A percentile compares a stretch with the other conserved stretches of the same genome.
These are phyloP conservation scores for Coniella lustricola DNA, from an alignment of 2,329 filamentous ascomycete species.

Conservation along the genomic window DNA sequence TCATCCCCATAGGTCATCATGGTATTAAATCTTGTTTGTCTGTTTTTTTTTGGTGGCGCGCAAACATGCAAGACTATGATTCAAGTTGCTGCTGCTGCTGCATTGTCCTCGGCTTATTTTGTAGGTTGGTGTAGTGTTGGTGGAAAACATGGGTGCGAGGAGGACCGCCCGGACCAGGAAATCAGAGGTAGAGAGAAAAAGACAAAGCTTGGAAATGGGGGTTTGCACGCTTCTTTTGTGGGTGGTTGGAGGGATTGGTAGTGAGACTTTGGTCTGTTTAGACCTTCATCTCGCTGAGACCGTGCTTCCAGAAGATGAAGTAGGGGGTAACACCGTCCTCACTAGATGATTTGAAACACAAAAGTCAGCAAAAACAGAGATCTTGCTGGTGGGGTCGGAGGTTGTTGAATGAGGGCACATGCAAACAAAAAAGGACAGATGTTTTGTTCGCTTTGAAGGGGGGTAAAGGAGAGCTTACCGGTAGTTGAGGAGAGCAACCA, in stretches of 20 bases:
- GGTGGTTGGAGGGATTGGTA: conserved; percentile 3
- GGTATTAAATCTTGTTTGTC: no score
- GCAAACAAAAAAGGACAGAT: no score
- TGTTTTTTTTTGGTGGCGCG: background rate
- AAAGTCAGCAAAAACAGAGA: background rate
- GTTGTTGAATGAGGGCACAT: background rate
- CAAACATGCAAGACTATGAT: background rate
- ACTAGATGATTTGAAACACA: conserved; percentile 4
- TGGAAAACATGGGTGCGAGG: no score
- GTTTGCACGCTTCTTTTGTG: background rate
- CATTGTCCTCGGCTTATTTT: background rate
- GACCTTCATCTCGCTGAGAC: conserved; percentile 83
- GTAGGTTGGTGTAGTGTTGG: background rate
- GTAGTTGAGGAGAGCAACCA: conserved; percentile 95
- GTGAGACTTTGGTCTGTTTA: conserved; percentile 42
- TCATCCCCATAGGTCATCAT: no score
- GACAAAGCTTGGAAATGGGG: conserved; percentile 8
- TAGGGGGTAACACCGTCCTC: conserved; percentile 91
- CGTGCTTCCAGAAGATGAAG: conserved; percentile 92
- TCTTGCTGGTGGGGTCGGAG: no score
- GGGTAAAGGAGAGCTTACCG: conserved; percentile 37
- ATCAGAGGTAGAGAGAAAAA: background rate
- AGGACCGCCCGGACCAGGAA: background rate
- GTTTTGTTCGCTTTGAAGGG: no score
- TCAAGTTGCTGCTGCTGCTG: background rate